These are phyloP conservation scores for Cercospora berteroae DNA, from an alignment of 2,329 filamentous ascomycete genomes.

Conservation along the genomic window DNA sequence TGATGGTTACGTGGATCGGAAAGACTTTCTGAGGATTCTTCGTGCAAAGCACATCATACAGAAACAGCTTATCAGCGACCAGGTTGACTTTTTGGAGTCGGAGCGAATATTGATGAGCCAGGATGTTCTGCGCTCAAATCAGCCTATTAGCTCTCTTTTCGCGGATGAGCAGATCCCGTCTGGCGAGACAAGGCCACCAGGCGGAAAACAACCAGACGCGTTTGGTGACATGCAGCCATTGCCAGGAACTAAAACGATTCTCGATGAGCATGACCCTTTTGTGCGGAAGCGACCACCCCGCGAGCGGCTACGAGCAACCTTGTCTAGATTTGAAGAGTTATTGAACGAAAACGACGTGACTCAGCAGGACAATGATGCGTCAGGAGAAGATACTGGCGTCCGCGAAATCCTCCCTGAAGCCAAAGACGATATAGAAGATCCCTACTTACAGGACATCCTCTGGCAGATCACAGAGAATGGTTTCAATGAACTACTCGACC, in stretches of 20 bases:
- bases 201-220: conserved; percentile 37
- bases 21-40: conserved; percentile 89
- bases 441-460: conserved; percentile 67
- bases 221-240: conserved; percentile 35
- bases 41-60: conserved; percentile 88
- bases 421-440: conserved; percentile 16
- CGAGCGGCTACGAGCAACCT: conserved; percentile 22
- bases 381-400: neutral
- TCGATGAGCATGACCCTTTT: conserved; percentile 53
- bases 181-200: conserved; percentile 28
- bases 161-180: conserved; percentile 39
- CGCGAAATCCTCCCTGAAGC: neutral
- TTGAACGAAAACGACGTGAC: conserved; percentile 2
- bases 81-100: conserved; percentile 71
- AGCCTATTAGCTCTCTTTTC: conserved; percentile 49
- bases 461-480: conserved; percentile 90
- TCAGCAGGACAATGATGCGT: neutral
- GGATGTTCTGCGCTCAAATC: conserved; percentile 44
- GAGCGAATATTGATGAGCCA: conserved; percentile 59
- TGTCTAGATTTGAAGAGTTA: conserved; percentile 36
- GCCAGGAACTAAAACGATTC: conserved; percentile 52
- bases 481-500: conserved; percentile 87
- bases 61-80: conserved; percentile 82
- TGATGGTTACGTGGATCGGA: conserved; percentile 80
- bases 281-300: conserved; percentile 9